Evolutionary conservation across 2,329 filamentous ascomycete genomes (phyloP), one percentile per base, ranked within the genome.

Genomic region (Pyrenophora graminea): DNA sequence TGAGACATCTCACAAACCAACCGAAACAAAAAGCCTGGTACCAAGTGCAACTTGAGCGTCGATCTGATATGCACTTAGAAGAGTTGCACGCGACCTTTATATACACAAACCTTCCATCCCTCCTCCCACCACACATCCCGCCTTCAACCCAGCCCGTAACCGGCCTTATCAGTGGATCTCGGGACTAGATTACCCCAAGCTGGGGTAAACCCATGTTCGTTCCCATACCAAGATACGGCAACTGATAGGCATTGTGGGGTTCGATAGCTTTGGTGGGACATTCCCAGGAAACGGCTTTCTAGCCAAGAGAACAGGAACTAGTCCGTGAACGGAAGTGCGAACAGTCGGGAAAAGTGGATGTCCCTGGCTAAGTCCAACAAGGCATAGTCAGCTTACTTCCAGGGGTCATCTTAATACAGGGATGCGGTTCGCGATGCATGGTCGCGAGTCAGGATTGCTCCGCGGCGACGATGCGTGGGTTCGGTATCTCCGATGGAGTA

Each of bases 1-100:
- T 64, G 34, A 5, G 68, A 64, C 68, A 71, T 71, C 6, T 41
- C 55, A 33, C 15, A 48, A 30, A 18, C 18, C 2, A 41, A 38
- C 37, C 6, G 15, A 25, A 9, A 31, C 7, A 19, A 8, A 1
- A 17, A 19, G 13, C 10, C 32, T 19, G 18, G 36, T 6, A 36
- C 6, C 31, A 18, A 15, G 31, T 27, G 32, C 6, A 37, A 27
- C 17, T 43, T 21, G 43, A 57, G 40, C 40, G 47, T 36, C 33
- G 45, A 48, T 33, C 51, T 56, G 50, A 39, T 27, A 25, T 25
- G 25, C 9, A 6, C 21, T 19, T 18, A 27, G 31, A 37, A 42
- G 44, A 33, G 50, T 25, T 33, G 8, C 44, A 50, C 31, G 34
- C 37, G 36, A 52, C 46, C 54, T 59, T 61, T 63, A 63, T 63